These are phyloP conservation scores for Trichoderma sp. DNA, from an alignment of 2,329 filamentous ascomycete genomes.

Conservation along the genomic window DNA sequence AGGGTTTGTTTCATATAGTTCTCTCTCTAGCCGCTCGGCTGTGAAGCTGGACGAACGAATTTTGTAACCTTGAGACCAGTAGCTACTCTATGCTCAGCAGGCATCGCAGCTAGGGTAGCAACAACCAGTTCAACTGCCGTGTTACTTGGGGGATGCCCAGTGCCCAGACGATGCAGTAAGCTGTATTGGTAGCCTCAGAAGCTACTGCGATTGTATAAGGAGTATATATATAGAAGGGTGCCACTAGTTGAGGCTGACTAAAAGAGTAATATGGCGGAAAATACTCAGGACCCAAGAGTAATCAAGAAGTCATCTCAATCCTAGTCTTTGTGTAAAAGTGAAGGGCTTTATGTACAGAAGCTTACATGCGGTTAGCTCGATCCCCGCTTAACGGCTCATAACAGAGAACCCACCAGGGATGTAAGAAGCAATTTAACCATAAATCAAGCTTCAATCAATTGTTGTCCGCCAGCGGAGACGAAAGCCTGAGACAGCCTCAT, in stretches of 20 bases:
- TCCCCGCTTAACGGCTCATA: not conserved
- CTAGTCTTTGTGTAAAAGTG: not conserved
- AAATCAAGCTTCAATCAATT: not conserved
- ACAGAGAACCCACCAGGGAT: not conserved
- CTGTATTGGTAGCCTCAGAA: not conserved
- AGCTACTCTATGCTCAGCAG: not conserved
- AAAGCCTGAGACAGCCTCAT: not conserved
- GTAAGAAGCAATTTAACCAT: not conserved
- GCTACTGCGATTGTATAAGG: not conserved
- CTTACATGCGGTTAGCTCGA: not conserved
- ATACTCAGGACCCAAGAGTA: not conserved
- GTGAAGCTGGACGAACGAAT: not conserved
- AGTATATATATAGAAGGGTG: not conserved
- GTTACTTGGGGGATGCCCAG: too few species aligned
- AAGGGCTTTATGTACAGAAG: not conserved
- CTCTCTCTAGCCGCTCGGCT: not conserved
- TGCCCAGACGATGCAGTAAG: too few species aligned
- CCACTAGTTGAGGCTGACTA: not conserved
- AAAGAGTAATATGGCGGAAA: not conserved
- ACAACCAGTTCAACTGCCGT: too few species aligned
- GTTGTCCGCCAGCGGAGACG: not conserved
- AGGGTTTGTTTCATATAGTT: not conserved
- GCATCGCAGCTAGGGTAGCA: too few species aligned
- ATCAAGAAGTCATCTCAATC: not conserved
- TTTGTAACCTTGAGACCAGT: not conserved